Conservation (phyloP, 148 eudicot genomes). For the Vaccinium darrowii region DNA sequence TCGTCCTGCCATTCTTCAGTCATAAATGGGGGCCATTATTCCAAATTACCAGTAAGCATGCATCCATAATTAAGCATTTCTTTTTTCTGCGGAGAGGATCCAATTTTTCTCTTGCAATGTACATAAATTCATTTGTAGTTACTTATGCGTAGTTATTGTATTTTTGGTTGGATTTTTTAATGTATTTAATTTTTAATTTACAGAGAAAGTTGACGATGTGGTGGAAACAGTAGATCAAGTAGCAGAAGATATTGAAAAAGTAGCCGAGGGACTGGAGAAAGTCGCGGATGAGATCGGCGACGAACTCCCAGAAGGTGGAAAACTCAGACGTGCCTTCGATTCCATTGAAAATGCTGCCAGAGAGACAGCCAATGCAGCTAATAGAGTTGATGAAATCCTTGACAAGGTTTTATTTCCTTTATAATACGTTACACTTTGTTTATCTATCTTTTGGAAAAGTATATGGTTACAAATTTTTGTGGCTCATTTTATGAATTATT, state of each 20-base stretch:
- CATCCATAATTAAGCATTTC: neutral
- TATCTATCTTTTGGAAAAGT: neutral
- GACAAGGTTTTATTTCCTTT: conserved; percentile 30
- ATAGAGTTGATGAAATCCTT: conserved; percentile 26
- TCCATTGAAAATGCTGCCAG: conserved; percentile 27
- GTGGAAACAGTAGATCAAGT: conserved; percentile 28
- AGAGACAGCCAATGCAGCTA: conserved; percentile 30
- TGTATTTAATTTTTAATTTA: neutral
- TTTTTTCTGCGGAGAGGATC: neutral
- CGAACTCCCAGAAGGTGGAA: conserved; percentile 31
- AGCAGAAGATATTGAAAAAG: conserved; percentile 35
- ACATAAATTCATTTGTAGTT: neutral
- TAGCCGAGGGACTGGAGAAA: conserved; percentile 42
- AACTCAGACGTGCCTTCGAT: conserved; percentile 14
- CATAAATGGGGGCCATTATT: conserved; percentile 30
- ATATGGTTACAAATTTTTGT: no score
- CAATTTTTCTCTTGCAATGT: neutral
- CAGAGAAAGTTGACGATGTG: conserved; percentile 31
- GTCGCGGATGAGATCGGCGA: conserved; percentile 34
- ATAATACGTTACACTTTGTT: neutral
- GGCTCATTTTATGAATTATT: no score
- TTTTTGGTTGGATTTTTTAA: neutral
- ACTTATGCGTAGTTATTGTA: neutral
- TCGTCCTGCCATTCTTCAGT: conserved; percentile 22
- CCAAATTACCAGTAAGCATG: conserved; percentile 26